These are phyloP conservation scores for Candida nitratophila DNA, from an alignment of 805 yeast species.

Conservation along the genomic window DNA sequence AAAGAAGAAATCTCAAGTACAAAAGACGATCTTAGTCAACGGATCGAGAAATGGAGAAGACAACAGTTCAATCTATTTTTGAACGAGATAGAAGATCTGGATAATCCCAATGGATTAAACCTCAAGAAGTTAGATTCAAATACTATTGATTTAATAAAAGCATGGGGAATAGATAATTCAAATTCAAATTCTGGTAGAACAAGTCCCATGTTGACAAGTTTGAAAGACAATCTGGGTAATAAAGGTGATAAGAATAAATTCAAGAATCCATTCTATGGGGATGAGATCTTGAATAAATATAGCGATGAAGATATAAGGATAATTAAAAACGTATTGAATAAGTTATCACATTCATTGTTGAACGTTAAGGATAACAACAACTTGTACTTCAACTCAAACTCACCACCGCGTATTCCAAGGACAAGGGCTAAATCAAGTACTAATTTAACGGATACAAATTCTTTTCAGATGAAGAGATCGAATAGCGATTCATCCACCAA, in stretches of 20 bases:
- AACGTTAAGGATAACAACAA: not conserved
- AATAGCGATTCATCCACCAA: not conserved
- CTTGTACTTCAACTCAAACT: not conserved
- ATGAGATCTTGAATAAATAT: slow-evolving; percentile 14
- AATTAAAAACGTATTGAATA: slow-evolving; percentile 11
- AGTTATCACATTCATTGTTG: slow-evolving; percentile 8
- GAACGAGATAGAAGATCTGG: slow-evolving; percentile 8
- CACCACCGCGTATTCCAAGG: not conserved
- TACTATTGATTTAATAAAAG: slow-evolving; percentile 18
- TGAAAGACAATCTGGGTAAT: no score
- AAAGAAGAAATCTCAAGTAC: slow-evolving; percentile 1
- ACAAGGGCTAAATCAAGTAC: not conserved
- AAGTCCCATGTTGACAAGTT: not conserved
- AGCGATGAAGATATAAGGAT: slow-evolving; percentile 13
- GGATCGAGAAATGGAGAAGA: slow-evolving; percentile 25
- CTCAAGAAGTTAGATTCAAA: slow-evolving; percentile 9
- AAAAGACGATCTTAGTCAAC: slow-evolving; percentile 17
- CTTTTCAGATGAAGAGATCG: not conserved
- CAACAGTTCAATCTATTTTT: slow-evolving; percentile 19
- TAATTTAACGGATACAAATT: not conserved
- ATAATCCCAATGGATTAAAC: not conserved
- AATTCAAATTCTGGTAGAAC: not conserved
- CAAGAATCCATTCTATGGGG: slow-evolving; percentile 12
- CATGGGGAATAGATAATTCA: slow-evolving; percentile 26
- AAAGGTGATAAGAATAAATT: no score